Evolutionary conservation across 805 yeast species (phyloP).

Genomic region (Schwanniomyces polymorphus): DNA sequence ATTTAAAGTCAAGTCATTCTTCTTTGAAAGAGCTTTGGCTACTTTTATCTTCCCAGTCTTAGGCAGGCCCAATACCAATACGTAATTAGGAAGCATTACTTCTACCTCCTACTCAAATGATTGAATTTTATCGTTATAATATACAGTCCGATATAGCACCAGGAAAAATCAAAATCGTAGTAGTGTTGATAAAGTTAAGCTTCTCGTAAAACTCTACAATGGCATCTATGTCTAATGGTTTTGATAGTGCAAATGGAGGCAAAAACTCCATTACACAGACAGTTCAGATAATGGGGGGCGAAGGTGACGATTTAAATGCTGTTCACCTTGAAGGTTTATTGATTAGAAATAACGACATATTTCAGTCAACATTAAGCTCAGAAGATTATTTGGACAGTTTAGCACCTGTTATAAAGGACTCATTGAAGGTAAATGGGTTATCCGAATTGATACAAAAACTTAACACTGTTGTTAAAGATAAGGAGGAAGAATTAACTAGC

Average conservation of each 20-base stretch:
- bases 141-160: slow-evolving; percentile 1
- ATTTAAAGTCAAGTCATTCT: slow-evolving; percentile 28
- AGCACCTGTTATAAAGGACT: slow-evolving; percentile 70
- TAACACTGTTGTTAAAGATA: slow-evolving; percentile 55
- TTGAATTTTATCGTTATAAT: not conserved
- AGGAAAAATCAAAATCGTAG: not conserved
- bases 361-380: slow-evolving; percentile 49
- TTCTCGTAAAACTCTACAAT: slow-evolving; percentile 3
- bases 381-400: slow-evolving; percentile 78
- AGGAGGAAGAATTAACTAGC: slow-evolving; percentile 62
- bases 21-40: slow-evolving; percentile 25
- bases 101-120: not conserved
- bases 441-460: slow-evolving; percentile 56
- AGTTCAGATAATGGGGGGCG: slow-evolving; percentile 3
- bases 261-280: not conserved
- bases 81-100: slow-evolving; percentile 34
- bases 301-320: slow-evolving; percentile 15
- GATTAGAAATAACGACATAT: slow-evolving; percentile 41
- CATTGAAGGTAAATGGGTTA: slow-evolving; percentile 54
- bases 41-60: slow-evolving; percentile 38
- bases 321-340: slow-evolving; percentile 37
- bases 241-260: not conserved
- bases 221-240: slow-evolving; percentile 8
- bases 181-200: not conserved
- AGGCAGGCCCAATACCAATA: slow-evolving; percentile 47